phyloP scores from a whole-genome alignment of 495 filamentous ascomycete genomes.

The Pseudevernia furfuracea region DNA sequence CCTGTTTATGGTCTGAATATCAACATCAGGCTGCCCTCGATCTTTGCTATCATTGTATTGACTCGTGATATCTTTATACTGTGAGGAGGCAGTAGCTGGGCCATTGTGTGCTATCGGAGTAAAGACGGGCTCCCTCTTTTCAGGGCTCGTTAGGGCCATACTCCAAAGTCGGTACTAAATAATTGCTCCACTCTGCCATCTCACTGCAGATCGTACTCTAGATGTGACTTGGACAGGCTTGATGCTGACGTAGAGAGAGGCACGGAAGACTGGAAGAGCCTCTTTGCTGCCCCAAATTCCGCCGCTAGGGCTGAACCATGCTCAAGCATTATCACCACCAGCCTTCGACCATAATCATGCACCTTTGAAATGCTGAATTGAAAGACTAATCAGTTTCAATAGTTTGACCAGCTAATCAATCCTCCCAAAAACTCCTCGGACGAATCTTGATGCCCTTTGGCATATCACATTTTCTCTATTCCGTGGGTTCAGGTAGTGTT shows the following conservation, averaged over 20 bases:
- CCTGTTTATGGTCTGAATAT: slow-evolving; percentile 26
- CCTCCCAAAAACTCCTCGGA: neutral
- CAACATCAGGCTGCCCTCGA: neutral
- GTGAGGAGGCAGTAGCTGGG: neutral
- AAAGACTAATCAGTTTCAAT: no score
- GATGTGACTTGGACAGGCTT: neutral
- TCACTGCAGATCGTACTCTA: neutral
- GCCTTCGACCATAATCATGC: no score
- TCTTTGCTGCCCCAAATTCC: neutral
- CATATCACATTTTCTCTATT: neutral
- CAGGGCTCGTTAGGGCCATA: neutral
- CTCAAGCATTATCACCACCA: neutral
- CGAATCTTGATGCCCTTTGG: neutral
- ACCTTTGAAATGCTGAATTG: no score
- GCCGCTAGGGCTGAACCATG: neutral
- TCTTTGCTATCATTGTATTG: slow-evolving; percentile 15
- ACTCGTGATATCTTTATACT: slow-evolving; percentile 14
- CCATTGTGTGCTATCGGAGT: slow-evolving; percentile 12
- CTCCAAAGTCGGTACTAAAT: neutral
- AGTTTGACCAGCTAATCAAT: neutral
- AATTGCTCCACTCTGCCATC: neutral
- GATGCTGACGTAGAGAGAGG: no score
- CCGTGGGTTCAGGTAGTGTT: neutral
- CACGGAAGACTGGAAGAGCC: neutral
- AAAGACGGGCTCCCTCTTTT: neutral